phyloP scores from a whole-genome alignment of 2,329 filamentous ascomycete species.

The Erysiphe pulchra region DNA sequence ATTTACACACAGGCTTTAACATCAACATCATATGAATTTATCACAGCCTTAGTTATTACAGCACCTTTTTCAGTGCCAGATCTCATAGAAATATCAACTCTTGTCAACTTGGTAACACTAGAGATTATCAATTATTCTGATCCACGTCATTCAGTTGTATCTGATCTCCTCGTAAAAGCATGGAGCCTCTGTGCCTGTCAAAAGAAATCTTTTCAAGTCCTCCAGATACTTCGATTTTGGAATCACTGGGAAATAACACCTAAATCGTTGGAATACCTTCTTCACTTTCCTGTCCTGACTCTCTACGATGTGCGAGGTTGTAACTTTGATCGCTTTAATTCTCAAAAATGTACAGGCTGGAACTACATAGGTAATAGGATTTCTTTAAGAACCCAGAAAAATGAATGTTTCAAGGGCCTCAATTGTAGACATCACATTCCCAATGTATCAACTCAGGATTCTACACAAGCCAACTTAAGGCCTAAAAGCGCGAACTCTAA shows the following conservation, averaged over 20 bases:
- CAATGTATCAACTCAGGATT: background rate
- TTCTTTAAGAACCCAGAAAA: background rate
- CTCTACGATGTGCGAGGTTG: conserved; percentile 11
- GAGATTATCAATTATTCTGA: conserved; percentile 8
- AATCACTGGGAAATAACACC: conserved; percentile 10
- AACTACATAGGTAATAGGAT: conserved; percentile 1
- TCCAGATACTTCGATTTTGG: conserved; percentile 13
- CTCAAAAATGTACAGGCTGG: conserved; percentile 2
- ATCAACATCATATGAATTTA: conserved; percentile 11
- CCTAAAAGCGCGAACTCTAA: conserved; percentile 7
- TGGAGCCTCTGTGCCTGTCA: conserved; percentile 10
- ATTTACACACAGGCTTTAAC: conserved; percentile 9
- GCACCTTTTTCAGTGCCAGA: conserved; percentile 7
- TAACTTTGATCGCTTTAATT: conserved; percentile 2
- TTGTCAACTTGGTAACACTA: conserved; percentile 12
- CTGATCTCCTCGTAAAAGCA: conserved; percentile 6
- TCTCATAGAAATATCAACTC: conserved; percentile 10
- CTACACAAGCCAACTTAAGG: too few species aligned
- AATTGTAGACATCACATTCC: background rate
- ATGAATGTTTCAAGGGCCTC: background rate
- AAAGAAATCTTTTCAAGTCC: conserved; percentile 9
- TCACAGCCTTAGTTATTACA: conserved; percentile 12
- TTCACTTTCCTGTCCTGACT: conserved; percentile 10
- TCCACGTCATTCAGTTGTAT: background rate
- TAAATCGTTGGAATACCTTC: conserved; percentile 10